Base-by-base conservation (phyloP, 106 monocot genomes). In the Acorus gramineus region DNA sequence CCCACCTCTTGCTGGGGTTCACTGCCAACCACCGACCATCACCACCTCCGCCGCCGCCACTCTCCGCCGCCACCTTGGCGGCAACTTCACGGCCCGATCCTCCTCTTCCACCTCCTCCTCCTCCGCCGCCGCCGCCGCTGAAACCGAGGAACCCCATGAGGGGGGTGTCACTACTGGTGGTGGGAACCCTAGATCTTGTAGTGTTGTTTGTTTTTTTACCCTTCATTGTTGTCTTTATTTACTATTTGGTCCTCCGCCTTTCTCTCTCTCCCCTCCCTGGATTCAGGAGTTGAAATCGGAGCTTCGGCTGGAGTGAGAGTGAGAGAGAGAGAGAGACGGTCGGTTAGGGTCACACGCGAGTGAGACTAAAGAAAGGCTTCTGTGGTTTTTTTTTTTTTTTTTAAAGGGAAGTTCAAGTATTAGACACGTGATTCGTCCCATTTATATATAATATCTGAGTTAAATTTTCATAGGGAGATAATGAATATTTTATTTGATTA, bases 1-100 rank as follows among this genome's bases (percentile, higher is more conserved):
- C 94, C 94, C 94, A 95, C 53, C 84, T 59, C 84, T 95, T 95
- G 72, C 94, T 95, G 45, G 73, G 79, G 56, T 90, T 84, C 56
- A 69, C 14, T 3, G 94, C 81, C 7, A 86, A 50, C 94, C 94
- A 95, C 64, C 67, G 45, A 61, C 79, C 84, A 10, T 71, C 53
- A 47, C 42, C 47, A 42, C 0, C 63, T 13, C 3, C 11, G 9
- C 49, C 55, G 54, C 3, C 50, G 60, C 60, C 4, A 6, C 5
- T 14, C 47, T 13, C 43, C 14, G 3, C 51, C 13, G 8, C 9
- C 7, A 11, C 44, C 11, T 2, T 44, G 60, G 11, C 46, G 47
- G 47, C 53, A 61, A 61, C 8, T 47, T n/a, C 8, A 44, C 8
- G 11, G 43, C 14, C 14, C 42, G 14, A 59, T 28, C 28, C 28